Conservation (phyloP, 441 rosid species). For the Adansonia grandidieri region DNA sequence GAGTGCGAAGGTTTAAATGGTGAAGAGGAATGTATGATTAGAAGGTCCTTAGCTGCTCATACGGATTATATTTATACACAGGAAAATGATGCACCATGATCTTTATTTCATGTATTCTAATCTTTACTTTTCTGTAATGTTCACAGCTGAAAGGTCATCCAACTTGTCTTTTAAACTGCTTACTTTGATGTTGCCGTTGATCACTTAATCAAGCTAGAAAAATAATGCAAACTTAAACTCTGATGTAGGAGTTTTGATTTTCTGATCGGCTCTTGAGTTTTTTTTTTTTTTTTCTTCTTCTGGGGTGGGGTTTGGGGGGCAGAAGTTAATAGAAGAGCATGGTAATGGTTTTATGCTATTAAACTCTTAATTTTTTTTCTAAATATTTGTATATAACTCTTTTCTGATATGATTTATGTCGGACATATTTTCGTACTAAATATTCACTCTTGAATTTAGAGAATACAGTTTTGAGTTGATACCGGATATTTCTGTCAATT, state of each 20-base stretch:
- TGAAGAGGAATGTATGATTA: conserved; percentile 50
- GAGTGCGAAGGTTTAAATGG: conserved; percentile 41
- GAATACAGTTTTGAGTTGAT: no score
- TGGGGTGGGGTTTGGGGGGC: no score
- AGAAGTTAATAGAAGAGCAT: background rate
- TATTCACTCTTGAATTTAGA: no score
- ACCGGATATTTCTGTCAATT: no score
- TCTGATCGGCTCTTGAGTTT: background rate
- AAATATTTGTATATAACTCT: no score
- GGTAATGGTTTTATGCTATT: no score
- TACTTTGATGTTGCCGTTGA: background rate
- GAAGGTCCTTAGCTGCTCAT: conserved; percentile 53
- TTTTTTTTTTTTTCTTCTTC: background rate
- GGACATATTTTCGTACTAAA: no score
- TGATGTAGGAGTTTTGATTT: background rate
- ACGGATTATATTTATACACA: conserved; percentile 66
- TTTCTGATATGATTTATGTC: no score
- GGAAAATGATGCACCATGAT: conserved; percentile 41
- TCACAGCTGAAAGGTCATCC: background rate
- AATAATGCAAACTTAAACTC: background rate
- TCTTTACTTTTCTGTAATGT: background rate
- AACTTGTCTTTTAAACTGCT: background rate
- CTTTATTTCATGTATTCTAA: background rate
- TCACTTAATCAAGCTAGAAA: background rate
- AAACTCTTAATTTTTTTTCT: no score